These are phyloP conservation scores for Exophiala xenobiotica DNA, from an alignment of 2,329 filamentous ascomycete species.

Conservation along the genomic window DNA sequence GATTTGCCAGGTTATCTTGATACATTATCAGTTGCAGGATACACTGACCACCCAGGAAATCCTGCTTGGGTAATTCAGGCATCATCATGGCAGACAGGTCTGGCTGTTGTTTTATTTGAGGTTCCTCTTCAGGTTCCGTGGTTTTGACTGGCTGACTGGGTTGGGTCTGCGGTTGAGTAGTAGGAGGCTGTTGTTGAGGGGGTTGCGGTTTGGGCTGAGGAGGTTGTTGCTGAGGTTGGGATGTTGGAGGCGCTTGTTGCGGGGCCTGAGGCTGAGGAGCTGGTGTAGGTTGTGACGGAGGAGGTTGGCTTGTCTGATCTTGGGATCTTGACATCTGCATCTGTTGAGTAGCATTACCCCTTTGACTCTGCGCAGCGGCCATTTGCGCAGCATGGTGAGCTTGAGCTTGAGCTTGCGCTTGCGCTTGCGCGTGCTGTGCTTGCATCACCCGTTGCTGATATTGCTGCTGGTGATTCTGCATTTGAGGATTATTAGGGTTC, in stretches of 20 bases:
- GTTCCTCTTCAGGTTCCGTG: slow-evolving; percentile 40
- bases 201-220: slow-evolving; percentile 37
- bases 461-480: slow-evolving; percentile 46
- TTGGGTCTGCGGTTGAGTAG: slow-evolving; percentile 34
- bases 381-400: slow-evolving; percentile 31
- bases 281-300: slow-evolving; percentile 45
- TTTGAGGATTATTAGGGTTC: slow-evolving; percentile 42
- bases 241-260: slow-evolving; percentile 36
- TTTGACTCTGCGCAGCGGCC: slow-evolving; percentile 39
- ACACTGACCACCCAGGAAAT: slow-evolving; percentile 42
- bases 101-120: slow-evolving; percentile 36
- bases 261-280: slow-evolving; percentile 42
- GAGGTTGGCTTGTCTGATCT: slow-evolving; percentile 44
- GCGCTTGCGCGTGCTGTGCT: slow-evolving; percentile 35
- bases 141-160: slow-evolving; percentile 30
- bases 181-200: slow-evolving; percentile 37
- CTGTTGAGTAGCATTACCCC: slow-evolving; percentile 41
- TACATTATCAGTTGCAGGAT: slow-evolving; percentile 57
- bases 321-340: slow-evolving; percentile 44
- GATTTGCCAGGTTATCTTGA: slow-evolving; percentile 53
- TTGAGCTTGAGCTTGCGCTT: slow-evolving; percentile 33
- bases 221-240: slow-evolving; percentile 38
- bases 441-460: slow-evolving; percentile 40
- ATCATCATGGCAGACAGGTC: slow-evolving; percentile 44
- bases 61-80: slow-evolving; percentile 36